These are phyloP conservation scores for Aspergillus biplanus DNA, from an alignment of 495 filamentous ascomycete species.

Conservation along the genomic window DNA sequence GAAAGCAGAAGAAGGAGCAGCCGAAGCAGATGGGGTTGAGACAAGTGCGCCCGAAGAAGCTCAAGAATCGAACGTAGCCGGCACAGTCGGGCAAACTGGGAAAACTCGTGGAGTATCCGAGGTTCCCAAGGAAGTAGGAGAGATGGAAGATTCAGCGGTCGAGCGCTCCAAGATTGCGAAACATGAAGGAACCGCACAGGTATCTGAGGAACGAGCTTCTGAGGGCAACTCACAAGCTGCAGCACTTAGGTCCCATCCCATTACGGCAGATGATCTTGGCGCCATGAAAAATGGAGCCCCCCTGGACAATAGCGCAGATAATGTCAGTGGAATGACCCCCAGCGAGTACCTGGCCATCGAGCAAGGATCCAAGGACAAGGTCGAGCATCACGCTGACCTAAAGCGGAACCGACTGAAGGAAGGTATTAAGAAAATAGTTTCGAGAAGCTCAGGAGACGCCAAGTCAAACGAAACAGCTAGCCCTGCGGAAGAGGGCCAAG, in stretches of 20 bases:
- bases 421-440: conserved; percentile 33
- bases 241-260: conserved; percentile 41
- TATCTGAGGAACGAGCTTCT: conserved; percentile 1
- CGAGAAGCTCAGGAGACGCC: conserved; percentile 24
- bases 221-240: conserved; percentile 27
- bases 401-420: conserved; percentile 25
- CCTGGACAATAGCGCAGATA: conserved; percentile 18
- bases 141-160: conserved; percentile 13
- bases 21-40: conserved; percentile 2
- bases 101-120: not conserved
- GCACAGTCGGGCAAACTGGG: conserved; percentile 11
- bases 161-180: conserved; percentile 13
- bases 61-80: not conserved
- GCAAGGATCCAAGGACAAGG: conserved; percentile 25
- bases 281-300: conserved; percentile 23
- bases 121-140: not conserved
- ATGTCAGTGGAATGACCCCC: conserved; percentile 19
- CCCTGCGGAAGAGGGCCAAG: conserved; percentile 11
- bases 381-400: conserved; percentile 26
- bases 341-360: conserved; percentile 20
- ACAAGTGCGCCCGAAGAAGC: no score
- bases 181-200: conserved; percentile 8
- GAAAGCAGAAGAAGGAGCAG: conserved; percentile 5
- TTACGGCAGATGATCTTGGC: conserved; percentile 29
- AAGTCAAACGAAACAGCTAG: conserved; percentile 28